These are phyloP conservation scores for Tolypocladium sp. DNA, from an alignment of 2,329 filamentous ascomycete genomes.

Conservation along the genomic window DNA sequence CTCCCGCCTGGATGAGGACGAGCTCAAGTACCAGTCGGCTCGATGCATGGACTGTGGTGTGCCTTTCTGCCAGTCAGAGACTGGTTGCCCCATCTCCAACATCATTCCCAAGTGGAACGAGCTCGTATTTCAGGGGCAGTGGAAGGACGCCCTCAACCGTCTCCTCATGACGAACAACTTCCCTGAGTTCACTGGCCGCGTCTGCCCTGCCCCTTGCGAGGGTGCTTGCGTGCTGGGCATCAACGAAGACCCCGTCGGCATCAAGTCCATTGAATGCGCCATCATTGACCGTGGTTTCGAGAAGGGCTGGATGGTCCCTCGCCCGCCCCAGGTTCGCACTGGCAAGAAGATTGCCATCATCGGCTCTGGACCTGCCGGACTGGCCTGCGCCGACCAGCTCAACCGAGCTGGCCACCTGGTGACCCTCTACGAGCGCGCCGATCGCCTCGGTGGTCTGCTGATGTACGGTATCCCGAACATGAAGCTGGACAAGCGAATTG, in stretches of 20 bases:
- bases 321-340: slow-evolving; percentile 67
- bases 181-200: slow-evolving; percentile 94
- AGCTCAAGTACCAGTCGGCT: slow-evolving; percentile 92
- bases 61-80: slow-evolving; percentile 94
- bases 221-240: slow-evolving; percentile 94
- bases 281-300: slow-evolving; percentile 97
- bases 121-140: slow-evolving; percentile 65
- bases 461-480: slow-evolving; percentile 99
- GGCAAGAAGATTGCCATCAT: slow-evolving; percentile 85
- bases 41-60: slow-evolving; percentile 99
- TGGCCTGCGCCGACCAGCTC: slow-evolving; percentile 85
- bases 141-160: slow-evolving; percentile 85
- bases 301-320: slow-evolving; percentile 94
- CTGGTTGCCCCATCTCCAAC: slow-evolving; percentile 91
- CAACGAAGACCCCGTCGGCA: slow-evolving; percentile 93
- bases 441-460: slow-evolving; percentile 81
- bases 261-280: slow-evolving; percentile 96
- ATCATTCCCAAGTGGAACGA: slow-evolving; percentile 98
- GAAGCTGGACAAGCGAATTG: slow-evolving; percentile 97
- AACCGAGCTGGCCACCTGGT: slow-evolving; percentile 86
- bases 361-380: slow-evolving; percentile 84
- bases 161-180: slow-evolving; percentile 97
- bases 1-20: slow-evolving; percentile 79
- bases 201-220: slow-evolving; percentile 93
- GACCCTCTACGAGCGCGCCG: slow-evolving; percentile 86